phyloP scores from a whole-genome alignment of 163 green algal genomes.

The Prototheca stagnorum region DNA sequence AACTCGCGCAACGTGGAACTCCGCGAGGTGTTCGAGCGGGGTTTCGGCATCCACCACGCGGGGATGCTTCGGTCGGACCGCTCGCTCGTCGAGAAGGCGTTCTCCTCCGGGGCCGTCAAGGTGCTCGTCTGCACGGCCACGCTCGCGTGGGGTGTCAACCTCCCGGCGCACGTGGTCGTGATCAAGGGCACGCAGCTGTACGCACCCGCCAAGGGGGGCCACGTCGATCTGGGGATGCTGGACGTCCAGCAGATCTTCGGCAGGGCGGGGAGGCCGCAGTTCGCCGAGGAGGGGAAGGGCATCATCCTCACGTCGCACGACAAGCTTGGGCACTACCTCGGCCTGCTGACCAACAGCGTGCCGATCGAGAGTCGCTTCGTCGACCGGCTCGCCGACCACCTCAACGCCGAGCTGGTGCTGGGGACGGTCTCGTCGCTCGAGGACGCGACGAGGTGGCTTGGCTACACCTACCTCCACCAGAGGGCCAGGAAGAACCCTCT shows the following conservation, averaged over 20 bases:
- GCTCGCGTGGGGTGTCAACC: constrained; percentile 95
- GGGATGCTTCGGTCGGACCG: constrained; percentile 90
- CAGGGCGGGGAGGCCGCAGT: constrained; percentile 80
- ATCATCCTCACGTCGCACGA: constrained; percentile 92
- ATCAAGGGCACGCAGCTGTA: constrained; percentile 98
- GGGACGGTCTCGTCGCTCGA: constrained; percentile 62
- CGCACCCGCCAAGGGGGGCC: constrained; percentile 73
- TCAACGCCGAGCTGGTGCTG: constrained; percentile 92
- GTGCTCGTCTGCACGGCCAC: constrained; percentile 90
- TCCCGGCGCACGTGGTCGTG: constrained; percentile 93
- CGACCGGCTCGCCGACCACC: constrained; percentile 65
- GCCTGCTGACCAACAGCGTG: constrained; percentile 78
- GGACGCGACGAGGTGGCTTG: constrained; percentile 71
- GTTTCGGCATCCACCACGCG: constrained; percentile 86
- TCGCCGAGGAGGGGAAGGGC: constrained; percentile 63
- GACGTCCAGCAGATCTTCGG: constrained; percentile 99
- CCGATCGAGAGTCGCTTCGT: constrained; percentile 91
- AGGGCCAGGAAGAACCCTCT: constrained; percentile 82
- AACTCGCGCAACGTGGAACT: constrained; percentile 67
- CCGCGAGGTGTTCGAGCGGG: constrained; percentile 53
- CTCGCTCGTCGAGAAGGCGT: constrained; percentile 76
- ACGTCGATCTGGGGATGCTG: constrained; percentile 85
- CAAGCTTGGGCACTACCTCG: constrained; percentile 87
- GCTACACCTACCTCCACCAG: constrained; percentile 87
- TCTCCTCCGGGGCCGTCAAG: constrained; percentile 65